A percentile compares a stretch with the other conserved stretches of the same genome.
phyloP scores from a whole-genome alignment of 78 protist species.

The Salpingoeca rosetta region DNA sequence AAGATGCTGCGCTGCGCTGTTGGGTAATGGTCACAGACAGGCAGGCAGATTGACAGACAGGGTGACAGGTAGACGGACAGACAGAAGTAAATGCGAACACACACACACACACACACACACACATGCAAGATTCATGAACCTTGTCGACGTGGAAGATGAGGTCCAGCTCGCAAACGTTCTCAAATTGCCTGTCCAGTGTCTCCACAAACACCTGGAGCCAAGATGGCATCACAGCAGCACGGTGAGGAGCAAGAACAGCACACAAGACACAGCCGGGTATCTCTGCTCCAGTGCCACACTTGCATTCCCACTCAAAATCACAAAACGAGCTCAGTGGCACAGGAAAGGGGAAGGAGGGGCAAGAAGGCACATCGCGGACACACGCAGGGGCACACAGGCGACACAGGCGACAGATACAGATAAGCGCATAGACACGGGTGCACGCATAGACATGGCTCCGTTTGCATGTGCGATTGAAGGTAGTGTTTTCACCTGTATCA shows the following conservation, averaged over 20 bases:
- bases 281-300: too few relatives aligned
- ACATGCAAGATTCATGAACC: conserved; percentile 30
- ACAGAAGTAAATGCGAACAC: neutral
- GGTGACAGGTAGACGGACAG: neutral
- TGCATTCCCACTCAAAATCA: too few relatives aligned
- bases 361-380: too few relatives aligned
- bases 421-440: neutral
- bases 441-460: neutral
- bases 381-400: too few relatives aligned
- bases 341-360: too few relatives aligned
- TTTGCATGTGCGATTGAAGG: too few relatives aligned
- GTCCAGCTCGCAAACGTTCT: conserved; percentile 94
- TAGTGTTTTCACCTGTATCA: conserved; percentile 42
- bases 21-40: neutral
- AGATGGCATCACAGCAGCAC: neutral
- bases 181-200: conserved; percentile 82
- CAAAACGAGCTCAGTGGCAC: too few relatives aligned
- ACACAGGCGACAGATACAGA: neutral
- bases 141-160: conserved; percentile 85
- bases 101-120: too few relatives aligned
- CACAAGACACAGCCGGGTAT: neutral
- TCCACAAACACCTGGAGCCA: conserved; percentile 86
- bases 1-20: neutral
- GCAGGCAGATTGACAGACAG: neutral
- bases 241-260: neutral